Percentiles rank a stretch among this genome's conserved stretches.
These are phyloP conservation scores for Macroventuria anomochaeta DNA, from an alignment of 2,329 filamentous ascomycete species.

Conservation along the genomic window DNA sequence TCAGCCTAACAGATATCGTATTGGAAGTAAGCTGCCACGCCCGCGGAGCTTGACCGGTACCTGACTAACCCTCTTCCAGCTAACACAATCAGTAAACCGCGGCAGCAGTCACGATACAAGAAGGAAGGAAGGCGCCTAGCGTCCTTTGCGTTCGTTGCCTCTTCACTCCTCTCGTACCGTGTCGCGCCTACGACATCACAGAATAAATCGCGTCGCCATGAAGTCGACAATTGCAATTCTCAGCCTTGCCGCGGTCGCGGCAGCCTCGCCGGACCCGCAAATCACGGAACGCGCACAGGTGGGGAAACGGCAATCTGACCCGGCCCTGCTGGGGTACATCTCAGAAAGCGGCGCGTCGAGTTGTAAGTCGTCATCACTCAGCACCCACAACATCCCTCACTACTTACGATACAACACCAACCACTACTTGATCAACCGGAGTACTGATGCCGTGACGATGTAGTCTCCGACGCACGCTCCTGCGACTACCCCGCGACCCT, in stretches of 20 bases:
- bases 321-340: constrained; percentile 31
- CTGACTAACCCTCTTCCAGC: background rate
- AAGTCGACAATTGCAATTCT: constrained; percentile 15
- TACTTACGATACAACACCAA: background rate
- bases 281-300: constrained; percentile 31
- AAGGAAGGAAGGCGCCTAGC: background rate
- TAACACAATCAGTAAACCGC: background rate
- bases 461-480: constrained; percentile 29
- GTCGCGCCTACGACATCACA: background rate
- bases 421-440: background rate
- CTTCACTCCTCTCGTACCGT: background rate
- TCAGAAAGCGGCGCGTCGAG: constrained; percentile 22
- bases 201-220: constrained; percentile 12
- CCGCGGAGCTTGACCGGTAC: constrained; percentile 1
- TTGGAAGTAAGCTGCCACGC: background rate
- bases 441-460: background rate
- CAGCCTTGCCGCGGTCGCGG: constrained; percentile 18
- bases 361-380: constrained; percentile 20
- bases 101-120: constrained; percentile 5
- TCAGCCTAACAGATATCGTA: background rate
- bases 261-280: constrained; percentile 24
- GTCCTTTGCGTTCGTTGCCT: background rate
- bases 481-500: constrained; percentile 36
- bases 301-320: constrained; percentile 26
- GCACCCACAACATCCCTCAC: background rate